These are phyloP conservation scores for Trichomonascaceae sp. DNA, from an alignment of 1,139 yeast genomes.

Conservation along the genomic window DNA sequence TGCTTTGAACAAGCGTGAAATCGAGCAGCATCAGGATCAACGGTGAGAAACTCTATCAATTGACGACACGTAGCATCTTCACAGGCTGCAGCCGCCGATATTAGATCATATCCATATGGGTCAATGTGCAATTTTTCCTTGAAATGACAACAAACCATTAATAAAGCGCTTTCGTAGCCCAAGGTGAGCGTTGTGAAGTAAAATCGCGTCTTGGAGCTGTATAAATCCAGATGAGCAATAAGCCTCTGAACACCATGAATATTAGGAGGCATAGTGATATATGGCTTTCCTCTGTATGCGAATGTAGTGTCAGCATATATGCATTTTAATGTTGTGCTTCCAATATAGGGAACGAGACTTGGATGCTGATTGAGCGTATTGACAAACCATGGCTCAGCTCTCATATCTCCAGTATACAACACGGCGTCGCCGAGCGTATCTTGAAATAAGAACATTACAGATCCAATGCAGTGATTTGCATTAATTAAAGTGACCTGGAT, in stretches of 20 bases:
- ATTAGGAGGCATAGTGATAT: conserved; percentile 41
- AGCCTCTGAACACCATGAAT: conserved; percentile 39
- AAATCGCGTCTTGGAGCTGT: conserved; percentile 43
- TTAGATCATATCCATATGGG: conserved; percentile 25
- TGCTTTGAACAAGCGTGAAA: conserved; percentile 34
- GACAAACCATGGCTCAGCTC: conserved; percentile 55
- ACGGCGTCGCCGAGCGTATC: conserved; percentile 32
- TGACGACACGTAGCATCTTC: conserved; percentile 7
- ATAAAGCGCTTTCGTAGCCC: conserved; percentile 57
- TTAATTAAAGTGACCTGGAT: conserved; percentile 31
- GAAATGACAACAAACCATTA: conserved; percentile 35
- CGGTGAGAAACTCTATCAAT: conserved; percentile 19
- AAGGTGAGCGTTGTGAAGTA: conserved; percentile 39
- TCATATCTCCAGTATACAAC: conserved; percentile 52
- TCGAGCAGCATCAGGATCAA: conserved; percentile 20
- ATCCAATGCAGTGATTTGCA: conserved; percentile 60
- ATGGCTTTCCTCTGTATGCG: conserved; percentile 47
- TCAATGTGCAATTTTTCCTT: conserved; percentile 36
- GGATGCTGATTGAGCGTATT: conserved; percentile 37
- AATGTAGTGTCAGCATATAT: conserved; percentile 57
- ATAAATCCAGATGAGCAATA: conserved; percentile 34
- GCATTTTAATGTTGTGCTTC: conserved; percentile 37
- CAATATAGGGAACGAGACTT: conserved; percentile 41
- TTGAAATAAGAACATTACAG: conserved; percentile 51
- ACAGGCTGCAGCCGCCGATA: conserved; percentile 17